A percentile compares a stretch with the other conserved stretches of the same genome.
phyloP scores from a whole-genome alignment of 2,329 filamentous ascomycete species.

The Colletotrichum tanaceti region DNA sequence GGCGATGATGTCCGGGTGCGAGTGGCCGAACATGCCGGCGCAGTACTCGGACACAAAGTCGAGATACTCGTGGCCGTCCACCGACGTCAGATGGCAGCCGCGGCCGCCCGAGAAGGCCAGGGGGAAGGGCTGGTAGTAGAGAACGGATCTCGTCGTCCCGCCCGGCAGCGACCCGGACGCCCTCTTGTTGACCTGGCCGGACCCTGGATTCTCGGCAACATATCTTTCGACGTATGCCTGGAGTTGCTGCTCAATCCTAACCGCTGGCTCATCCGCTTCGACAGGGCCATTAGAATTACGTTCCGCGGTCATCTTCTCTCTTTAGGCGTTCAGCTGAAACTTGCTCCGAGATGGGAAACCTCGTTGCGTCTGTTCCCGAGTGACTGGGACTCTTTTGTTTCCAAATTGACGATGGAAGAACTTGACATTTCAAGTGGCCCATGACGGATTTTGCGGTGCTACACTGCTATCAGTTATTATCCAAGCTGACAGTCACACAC shows the following conservation, averaged over 20 bases:
- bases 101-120: constrained; percentile 53
- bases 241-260: constrained; percentile 8
- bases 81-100: constrained; percentile 53
- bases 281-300: not conserved
- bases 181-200: constrained; percentile 53
- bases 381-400: no score
- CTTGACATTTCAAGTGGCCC: no score
- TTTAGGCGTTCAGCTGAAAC: not conserved
- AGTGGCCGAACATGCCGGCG: constrained; percentile 75
- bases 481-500: not conserved
- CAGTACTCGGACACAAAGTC: constrained; percentile 74
- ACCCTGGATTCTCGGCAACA: constrained; percentile 50
- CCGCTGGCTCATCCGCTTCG: not conserved
- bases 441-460: no score
- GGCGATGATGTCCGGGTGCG: constrained; percentile 63
- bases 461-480: not conserved
- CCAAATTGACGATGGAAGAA: no score
- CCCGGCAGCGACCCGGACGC: constrained; percentile 54
- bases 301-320: not conserved
- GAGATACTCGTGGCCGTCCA: constrained; percentile 61
- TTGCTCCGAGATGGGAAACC: not conserved
- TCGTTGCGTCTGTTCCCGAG: no score
- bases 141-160: constrained; percentile 59
- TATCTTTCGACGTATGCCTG: constrained; percentile 14
- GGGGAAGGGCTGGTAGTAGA: constrained; percentile 59